A percentile compares a stretch with the other conserved stretches of the same genome.
These are phyloP conservation scores for Termitomyces sp. DNA, from an alignment of 768 basidiomycete genomes.

Conservation along the genomic window DNA sequence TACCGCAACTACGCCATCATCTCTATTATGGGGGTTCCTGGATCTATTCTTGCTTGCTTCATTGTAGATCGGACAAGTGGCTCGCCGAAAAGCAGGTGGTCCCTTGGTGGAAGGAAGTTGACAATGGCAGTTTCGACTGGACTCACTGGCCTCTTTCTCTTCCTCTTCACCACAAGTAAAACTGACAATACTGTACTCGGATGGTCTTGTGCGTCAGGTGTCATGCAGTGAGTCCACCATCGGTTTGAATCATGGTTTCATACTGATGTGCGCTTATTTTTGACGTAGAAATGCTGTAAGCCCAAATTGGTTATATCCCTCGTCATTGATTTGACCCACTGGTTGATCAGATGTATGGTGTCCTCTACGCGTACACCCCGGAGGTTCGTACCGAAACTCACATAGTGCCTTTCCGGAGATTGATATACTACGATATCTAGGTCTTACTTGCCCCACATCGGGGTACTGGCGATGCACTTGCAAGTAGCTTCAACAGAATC, in stretches of 20 bases:
- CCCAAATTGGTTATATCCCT: background rate
- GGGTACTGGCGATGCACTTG: conserved; percentile 51
- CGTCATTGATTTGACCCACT: conserved; percentile 15
- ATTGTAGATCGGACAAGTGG: conserved; percentile 41
- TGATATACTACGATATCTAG: conserved; percentile 2
- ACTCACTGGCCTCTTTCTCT: conserved; percentile 44
- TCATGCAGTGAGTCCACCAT: conserved; percentile 30
- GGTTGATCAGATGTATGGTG: no score
- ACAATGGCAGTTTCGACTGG: conserved; percentile 41
- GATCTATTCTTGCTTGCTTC: conserved; percentile 39
- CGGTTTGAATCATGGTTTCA: background rate
- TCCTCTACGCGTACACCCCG: conserved; percentile 54
- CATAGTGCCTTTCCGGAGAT: background rate
- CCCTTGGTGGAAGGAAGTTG: conserved; percentile 41
- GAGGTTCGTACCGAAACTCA: conserved; percentile 30
- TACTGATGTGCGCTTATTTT: background rate
- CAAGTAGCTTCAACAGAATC: no score
- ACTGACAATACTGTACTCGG: no score
- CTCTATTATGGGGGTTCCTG: no score
- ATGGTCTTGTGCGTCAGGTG: conserved; percentile 38
- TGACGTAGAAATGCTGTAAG: conserved; percentile 6
- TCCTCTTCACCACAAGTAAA: conserved; percentile 47
- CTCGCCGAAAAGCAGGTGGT: conserved; percentile 23
- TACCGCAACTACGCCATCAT: conserved; percentile 55
- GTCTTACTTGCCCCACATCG: conserved; percentile 54